phyloP scores from a whole-genome alignment of 805 yeast genomes.

The Candida tammaniensis region DNA sequence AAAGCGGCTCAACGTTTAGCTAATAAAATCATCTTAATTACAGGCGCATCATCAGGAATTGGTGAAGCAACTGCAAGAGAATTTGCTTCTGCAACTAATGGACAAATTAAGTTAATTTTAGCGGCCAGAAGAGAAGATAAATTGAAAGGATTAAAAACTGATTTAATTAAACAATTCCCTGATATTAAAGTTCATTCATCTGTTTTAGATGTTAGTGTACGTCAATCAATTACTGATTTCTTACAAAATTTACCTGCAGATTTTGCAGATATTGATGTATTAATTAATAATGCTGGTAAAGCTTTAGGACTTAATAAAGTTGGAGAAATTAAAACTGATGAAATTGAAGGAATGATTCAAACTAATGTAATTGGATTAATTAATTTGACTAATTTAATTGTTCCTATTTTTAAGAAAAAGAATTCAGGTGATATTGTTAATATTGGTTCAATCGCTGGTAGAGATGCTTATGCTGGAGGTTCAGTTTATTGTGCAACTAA shows the following conservation, averaged over 20 bases:
- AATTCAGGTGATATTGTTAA: slow-evolving; percentile 37
- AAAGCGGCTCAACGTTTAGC: slow-evolving; percentile 40
- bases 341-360: slow-evolving; percentile 34
- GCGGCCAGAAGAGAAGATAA: slow-evolving; percentile 37
- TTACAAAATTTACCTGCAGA: slow-evolving; percentile 28
- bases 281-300: slow-evolving; percentile 40
- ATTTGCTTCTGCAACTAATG: slow-evolving; percentile 38
- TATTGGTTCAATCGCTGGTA: slow-evolving; percentile 38
- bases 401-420: slow-evolving; percentile 34
- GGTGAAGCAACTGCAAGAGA: slow-evolving; percentile 42
- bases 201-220: slow-evolving; percentile 29
- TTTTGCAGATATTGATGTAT: slow-evolving; percentile 35
- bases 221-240: slow-evolving; percentile 26
- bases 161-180: slow-evolving; percentile 23
- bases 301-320: slow-evolving; percentile 33
- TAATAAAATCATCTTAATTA: slow-evolving; percentile 33
- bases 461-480: slow-evolving; percentile 39
- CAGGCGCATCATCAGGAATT: slow-evolving; percentile 44
- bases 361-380: slow-evolving; percentile 38
- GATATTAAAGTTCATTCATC: slow-evolving; percentile 27
- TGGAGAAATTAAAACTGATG: slow-evolving; percentile 28
- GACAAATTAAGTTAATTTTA: slow-evolving; percentile 33
- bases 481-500: slow-evolving; percentile 38
- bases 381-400: slow-evolving; percentile 34
- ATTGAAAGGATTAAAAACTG: slow-evolving; percentile 22